These are phyloP conservation scores for Colletotrichum incanum DNA, from an alignment of 2,329 filamentous ascomycete genomes.

Conservation along the genomic window DNA sequence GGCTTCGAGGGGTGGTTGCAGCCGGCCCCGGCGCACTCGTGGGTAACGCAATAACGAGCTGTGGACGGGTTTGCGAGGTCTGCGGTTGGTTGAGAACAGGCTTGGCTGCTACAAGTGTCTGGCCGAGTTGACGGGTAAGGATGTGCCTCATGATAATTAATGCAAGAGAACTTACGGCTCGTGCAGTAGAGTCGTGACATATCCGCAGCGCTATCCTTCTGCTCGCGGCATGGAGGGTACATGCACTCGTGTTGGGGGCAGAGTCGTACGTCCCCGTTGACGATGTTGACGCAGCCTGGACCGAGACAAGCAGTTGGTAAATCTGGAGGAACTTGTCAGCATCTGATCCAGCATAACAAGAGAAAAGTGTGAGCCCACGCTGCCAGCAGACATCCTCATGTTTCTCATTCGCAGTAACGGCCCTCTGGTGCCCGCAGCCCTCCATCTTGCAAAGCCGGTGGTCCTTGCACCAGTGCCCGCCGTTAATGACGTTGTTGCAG, in stretches of 20 bases:
- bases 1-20: conserved; percentile 34
- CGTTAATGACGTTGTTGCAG: conserved; percentile 42
- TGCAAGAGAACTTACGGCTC: conserved; percentile 14
- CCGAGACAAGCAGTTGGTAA: conserved; percentile 1
- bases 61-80: conserved; percentile 26
- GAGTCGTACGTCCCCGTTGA: conserved; percentile 9
- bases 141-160: background rate
- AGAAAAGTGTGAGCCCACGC: conserved; percentile 4
- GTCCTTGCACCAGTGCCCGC: conserved; percentile 42
- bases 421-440: conserved; percentile 18
- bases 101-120: conserved; percentile 37
- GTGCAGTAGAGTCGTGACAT: conserved; percentile 29
- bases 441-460: conserved; percentile 44
- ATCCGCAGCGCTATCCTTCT: conserved; percentile 21
- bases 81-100: conserved; percentile 34
- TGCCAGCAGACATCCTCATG: conserved; percentile 36
- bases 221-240: conserved; percentile 31
- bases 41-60: conserved; percentile 33
- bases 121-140: background rate
- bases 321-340: conserved; percentile 3
- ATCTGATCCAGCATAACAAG: background rate
- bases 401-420: conserved; percentile 13
- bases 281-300: conserved; percentile 4
- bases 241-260: conserved; percentile 41
- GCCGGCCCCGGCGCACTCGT: conserved; percentile 27